Percentiles rank a stretch among this genome's conserved stretches.
Conservation (phyloP, 164 flowering plant genomes). For the Aristolochia californica region DNA sequence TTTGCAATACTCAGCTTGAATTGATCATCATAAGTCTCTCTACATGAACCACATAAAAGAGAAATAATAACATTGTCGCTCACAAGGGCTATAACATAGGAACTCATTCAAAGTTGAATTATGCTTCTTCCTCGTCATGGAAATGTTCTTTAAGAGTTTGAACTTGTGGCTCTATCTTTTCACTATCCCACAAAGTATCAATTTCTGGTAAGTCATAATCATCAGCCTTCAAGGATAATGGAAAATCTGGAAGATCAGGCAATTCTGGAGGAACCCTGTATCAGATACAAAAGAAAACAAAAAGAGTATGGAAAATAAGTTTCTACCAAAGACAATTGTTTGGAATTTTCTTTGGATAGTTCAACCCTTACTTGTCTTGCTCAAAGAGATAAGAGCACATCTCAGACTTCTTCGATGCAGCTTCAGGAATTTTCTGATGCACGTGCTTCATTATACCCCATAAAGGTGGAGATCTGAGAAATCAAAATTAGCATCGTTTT, state of each 20-base stretch:
- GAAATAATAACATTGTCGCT: no score
- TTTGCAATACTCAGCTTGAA: no score
- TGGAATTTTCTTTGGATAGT: background rate
- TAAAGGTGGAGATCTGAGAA: slow-evolving; percentile 53
- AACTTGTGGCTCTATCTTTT: slow-evolving; percentile 37
- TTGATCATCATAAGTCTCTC: no score
- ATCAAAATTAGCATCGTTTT: background rate
- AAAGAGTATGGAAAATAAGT: background rate
- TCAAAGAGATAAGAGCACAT: slow-evolving; percentile 72
- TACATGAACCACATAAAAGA: no score
- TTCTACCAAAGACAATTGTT: no score
- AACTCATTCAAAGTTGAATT: background rate
- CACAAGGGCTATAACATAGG: no score
- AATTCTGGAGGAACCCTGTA: slow-evolving; percentile 53
- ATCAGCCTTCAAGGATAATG: slow-evolving; percentile 65
- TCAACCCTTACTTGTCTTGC: slow-evolving; percentile 60
- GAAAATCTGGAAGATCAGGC: slow-evolving; percentile 84
- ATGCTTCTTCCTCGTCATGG: slow-evolving; percentile 34
- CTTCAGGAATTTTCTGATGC: slow-evolving; percentile 70
- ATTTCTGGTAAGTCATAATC: slow-evolving; percentile 51
- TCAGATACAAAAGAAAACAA: background rate
- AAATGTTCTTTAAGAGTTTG: slow-evolving; percentile 60
- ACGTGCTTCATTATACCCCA: slow-evolving; percentile 92
- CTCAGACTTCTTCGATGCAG: slow-evolving; percentile 68
- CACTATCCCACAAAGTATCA: slow-evolving; percentile 45